A percentile compares a stretch with the other conserved stretches of the same genome.
Evolutionary conservation across 1,284 basidiomycete genomes (phyloP).

Genomic region (Schizophyllum commune): DNA sequence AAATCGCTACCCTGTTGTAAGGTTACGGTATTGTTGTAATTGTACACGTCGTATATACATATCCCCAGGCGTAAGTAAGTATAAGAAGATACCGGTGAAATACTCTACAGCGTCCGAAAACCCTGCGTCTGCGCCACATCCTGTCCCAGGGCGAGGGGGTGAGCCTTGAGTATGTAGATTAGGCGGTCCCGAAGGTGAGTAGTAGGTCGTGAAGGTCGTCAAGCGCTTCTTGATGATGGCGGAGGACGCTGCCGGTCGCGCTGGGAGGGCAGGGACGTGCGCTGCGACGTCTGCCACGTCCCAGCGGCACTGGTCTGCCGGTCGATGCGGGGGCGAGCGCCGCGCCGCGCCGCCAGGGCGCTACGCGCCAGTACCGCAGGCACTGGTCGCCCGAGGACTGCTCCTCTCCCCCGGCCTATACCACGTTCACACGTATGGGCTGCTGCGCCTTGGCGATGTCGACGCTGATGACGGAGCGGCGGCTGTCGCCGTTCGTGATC

Average conservation of each 20-base stretch:
- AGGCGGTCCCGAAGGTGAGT: too few species aligned
- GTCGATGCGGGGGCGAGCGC: not conserved
- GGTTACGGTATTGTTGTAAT: not conserved
- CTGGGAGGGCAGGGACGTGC: not conserved
- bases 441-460: not conserved
- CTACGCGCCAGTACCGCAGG: not conserved
- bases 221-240: not conserved
- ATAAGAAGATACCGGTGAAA: not conserved
- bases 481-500: not conserved
- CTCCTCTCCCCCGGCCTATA: not conserved
- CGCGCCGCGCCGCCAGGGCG: not conserved
- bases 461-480: not conserved
- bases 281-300: not conserved
- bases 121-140: too few species aligned
- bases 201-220: not conserved
- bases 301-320: not conserved
- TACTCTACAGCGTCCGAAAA: not conserved
- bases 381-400: not conserved
- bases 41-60: not conserved
- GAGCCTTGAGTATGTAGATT: too few species aligned
- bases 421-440: not conserved
- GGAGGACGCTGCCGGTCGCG: not conserved
- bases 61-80: not conserved
- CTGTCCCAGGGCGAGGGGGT: too few species aligned
- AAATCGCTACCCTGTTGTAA: not conserved